Conservation (phyloP, 805 yeast genomes). For the Jamesozyma hellenica region DNA sequence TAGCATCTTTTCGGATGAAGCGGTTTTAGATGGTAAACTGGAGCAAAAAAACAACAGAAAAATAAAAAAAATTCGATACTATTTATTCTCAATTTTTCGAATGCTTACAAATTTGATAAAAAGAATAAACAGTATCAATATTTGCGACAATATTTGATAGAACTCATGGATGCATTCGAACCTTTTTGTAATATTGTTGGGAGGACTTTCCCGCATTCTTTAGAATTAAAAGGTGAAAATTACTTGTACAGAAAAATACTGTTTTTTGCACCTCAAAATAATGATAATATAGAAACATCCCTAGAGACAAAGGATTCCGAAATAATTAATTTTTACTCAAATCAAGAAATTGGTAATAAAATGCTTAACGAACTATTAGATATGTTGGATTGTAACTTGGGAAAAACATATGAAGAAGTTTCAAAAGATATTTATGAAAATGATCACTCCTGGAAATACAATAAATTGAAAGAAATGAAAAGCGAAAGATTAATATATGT, state of each 20-base stretch:
- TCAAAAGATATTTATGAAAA: conserved; percentile 16
- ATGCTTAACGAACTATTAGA: conserved; percentile 5
- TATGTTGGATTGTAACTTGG: conserved; percentile 19
- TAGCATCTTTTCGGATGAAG: no score
- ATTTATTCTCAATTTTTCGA: no score
- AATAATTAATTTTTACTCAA: background rate
- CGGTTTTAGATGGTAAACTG: no score
- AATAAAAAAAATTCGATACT: no score
- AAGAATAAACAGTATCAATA: no score
- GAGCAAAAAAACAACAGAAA: no score
- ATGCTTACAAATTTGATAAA: no score
- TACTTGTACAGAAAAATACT: conserved; percentile 2
- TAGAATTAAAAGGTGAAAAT: background rate
- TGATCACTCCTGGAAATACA: conserved; percentile 15
- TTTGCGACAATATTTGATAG: no score
- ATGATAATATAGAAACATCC: background rate
- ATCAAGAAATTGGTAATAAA: background rate
- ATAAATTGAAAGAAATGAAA: conserved; percentile 24
- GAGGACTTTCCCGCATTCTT: conserved; percentile 1
- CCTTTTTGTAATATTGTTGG: conserved; percentile 1
- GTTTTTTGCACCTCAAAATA: conserved; percentile 1
- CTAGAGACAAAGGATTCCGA: background rate
- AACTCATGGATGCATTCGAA: background rate
- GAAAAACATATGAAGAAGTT: conserved; percentile 13
- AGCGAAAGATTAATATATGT: conserved; percentile 21